A percentile compares a stretch with the other conserved stretches of the same genome.
Conservation (phyloP, 306 rosid genomes). For the Malus fusca region DNA sequence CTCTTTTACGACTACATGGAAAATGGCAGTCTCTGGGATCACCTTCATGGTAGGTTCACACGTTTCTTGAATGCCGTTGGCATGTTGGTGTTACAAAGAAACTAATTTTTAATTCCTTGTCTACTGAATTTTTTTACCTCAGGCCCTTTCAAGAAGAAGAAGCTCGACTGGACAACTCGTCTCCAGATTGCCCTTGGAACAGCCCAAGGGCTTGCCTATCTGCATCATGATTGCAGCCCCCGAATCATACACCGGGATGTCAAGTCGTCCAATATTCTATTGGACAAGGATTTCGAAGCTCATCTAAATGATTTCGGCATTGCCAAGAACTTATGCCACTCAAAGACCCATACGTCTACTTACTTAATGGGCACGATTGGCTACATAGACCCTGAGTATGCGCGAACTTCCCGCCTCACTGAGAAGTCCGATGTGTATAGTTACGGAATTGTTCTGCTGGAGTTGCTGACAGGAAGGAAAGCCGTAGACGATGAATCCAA, state of each 20-base stretch:
- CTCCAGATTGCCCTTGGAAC: conserved; percentile 83
- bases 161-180: conserved; percentile 76
- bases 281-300: conserved; percentile 83
- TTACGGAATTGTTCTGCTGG: conserved; percentile 87
- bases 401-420: conserved; percentile 84
- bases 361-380: conserved; percentile 92
- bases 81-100: background rate
- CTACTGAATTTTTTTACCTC: background rate
- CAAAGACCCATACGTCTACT: conserved; percentile 82
- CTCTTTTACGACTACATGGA: conserved; percentile 97
- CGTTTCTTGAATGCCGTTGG: background rate
- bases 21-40: conserved; percentile 93
- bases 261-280: conserved; percentile 78
- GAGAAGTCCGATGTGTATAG: conserved; percentile 96
- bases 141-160: conserved; percentile 67
- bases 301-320: conserved; percentile 94
- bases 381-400: conserved; percentile 95
- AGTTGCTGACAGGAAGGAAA: conserved; percentile 83
- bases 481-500: conserved; percentile 88
- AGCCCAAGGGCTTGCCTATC: conserved; percentile 87
- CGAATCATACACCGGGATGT: conserved; percentile 92
- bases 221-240: conserved; percentile 91
- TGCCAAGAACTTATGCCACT: conserved; percentile 71
- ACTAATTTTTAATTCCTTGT: background rate
- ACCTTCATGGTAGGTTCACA: conserved; percentile 66